Evolutionary conservation across 2,329 filamentous ascomycete genomes (phyloP).

Genomic region (Polychaeton citri): DNA sequence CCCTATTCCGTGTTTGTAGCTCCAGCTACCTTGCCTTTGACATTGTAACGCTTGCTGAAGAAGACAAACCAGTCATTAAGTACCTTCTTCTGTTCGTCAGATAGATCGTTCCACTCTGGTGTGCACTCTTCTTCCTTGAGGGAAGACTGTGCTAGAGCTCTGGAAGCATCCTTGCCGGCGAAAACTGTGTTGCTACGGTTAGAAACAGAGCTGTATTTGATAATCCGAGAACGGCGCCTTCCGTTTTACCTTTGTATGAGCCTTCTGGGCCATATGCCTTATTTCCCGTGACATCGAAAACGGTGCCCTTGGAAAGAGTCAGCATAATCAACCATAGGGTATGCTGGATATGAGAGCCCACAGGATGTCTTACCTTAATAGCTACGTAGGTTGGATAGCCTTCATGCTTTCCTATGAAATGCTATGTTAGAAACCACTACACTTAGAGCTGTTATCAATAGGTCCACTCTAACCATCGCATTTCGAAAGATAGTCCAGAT

Average conservation of each 20-base stretch:
- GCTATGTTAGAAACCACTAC: too few species aligned
- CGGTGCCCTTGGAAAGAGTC: conserved; percentile 50
- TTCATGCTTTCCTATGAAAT: conserved; percentile 45
- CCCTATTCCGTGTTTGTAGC: conserved; percentile 13
- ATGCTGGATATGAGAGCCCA: not conserved
- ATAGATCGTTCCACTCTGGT: conserved; percentile 70
- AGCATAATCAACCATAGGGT: not conserved
- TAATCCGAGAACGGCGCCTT: too few species aligned
- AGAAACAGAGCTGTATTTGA: not conserved
- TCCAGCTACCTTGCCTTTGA: conserved; percentile 48
- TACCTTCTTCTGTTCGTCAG: conserved; percentile 71
- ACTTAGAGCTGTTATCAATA: not conserved
- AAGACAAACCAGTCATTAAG: conserved; percentile 91
- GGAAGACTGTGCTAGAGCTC: conserved; percentile 74
- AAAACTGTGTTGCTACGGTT: conserved; percentile 56
- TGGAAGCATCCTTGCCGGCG: conserved; percentile 88
- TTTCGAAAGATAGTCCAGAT: conserved; percentile 62
- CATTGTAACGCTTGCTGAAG: conserved; percentile 93
- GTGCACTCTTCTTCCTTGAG: conserved; percentile 72
- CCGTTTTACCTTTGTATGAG: conserved; percentile 72
- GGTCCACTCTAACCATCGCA: conserved; percentile 57
- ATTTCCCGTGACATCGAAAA: conserved; percentile 91
- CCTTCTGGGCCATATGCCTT: conserved; percentile 71
- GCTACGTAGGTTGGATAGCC: conserved; percentile 46
- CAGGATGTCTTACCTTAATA: conserved; percentile 34